Evolutionary conservation across 1,139 yeast genomes (phyloP).

Genomic region (Pichia sp.): DNA sequence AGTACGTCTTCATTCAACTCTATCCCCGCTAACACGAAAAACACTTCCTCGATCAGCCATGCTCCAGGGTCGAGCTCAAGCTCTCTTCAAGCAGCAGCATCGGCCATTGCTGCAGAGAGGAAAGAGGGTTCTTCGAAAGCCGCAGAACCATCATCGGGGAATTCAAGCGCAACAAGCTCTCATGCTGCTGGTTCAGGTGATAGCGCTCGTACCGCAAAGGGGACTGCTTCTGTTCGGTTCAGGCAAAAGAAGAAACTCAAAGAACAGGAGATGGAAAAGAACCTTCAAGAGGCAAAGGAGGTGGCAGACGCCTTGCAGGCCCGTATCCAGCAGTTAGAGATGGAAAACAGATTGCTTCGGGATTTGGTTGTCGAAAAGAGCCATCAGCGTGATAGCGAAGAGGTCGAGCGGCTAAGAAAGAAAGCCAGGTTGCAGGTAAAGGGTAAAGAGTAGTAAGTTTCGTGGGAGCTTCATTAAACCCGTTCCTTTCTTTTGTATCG

Average conservation of each 20-base stretch:
- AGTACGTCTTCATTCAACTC: background rate
- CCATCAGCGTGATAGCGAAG: conserved; percentile 33
- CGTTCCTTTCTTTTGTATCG: background rate
- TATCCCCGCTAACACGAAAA: background rate
- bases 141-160: background rate
- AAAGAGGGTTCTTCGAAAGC: background rate
- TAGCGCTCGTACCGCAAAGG: conserved; percentile 4
- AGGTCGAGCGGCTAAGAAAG: conserved; percentile 31
- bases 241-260: conserved; percentile 76
- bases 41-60: background rate
- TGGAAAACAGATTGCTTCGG: conserved; percentile 63
- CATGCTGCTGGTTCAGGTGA: conserved; percentile 47
- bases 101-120: background rate
- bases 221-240: conserved; percentile 75
- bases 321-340: conserved; percentile 56
- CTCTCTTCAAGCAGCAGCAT: background rate
- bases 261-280: conserved; percentile 79
- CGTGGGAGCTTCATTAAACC: too few species aligned
- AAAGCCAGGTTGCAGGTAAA: conserved; percentile 25
- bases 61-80: background rate
- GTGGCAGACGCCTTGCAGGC: conserved; percentile 56
- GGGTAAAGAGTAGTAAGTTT: conserved; percentile 1
- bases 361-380: conserved; percentile 66
- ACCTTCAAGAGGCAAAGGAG: conserved; percentile 58
- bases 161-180: background rate